Percentiles rank a stretch among this genome's conserved stretches.
These are phyloP conservation scores for Carpinus viminea DNA, from an alignment of 306 rosid species.

Conservation along the genomic window DNA sequence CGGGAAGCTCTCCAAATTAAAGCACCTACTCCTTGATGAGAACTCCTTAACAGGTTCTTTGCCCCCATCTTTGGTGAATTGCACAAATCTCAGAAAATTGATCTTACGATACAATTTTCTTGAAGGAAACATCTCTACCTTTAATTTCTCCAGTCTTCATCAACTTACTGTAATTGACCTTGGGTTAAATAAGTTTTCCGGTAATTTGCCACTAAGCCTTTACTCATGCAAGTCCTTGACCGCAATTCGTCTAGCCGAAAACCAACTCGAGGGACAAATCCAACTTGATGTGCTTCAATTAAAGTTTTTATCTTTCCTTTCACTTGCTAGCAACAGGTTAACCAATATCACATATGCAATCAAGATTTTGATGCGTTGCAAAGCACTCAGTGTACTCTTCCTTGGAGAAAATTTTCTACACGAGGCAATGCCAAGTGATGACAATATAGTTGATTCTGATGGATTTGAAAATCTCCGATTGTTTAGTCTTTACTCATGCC, in stretches of 20 bases:
- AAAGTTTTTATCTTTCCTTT: conserved; percentile 6
- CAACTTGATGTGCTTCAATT: not conserved
- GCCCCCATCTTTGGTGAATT: not conserved
- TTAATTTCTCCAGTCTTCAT: not conserved
- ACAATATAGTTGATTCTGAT: not conserved
- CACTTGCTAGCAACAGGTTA: too few relatives aligned
- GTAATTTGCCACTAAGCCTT: not conserved
- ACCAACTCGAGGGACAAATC: not conserved
- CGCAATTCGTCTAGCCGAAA: not conserved
- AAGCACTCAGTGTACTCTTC: not conserved
- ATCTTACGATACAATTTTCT: not conserved
- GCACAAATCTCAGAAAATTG: not conserved
- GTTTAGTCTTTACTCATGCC: too few relatives aligned
- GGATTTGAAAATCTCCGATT: too few relatives aligned
- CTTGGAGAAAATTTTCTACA: not conserved
- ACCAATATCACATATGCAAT: too few relatives aligned
- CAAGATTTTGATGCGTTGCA: too few relatives aligned
- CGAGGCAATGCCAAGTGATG: not conserved
- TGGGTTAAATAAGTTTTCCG: not conserved
- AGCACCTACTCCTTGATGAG: not conserved
- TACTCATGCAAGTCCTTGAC: conserved; percentile 4
- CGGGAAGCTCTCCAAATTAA: not conserved
- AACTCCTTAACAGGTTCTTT: not conserved
- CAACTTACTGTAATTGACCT: not conserved
- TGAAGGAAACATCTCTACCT: too few relatives aligned